Percentiles rank a stretch among this genome's conserved stretches.
Evolutionary conservation across 179 eudicot genomes (phyloP).

Genomic region (Heliamphora pulchella): DNA sequence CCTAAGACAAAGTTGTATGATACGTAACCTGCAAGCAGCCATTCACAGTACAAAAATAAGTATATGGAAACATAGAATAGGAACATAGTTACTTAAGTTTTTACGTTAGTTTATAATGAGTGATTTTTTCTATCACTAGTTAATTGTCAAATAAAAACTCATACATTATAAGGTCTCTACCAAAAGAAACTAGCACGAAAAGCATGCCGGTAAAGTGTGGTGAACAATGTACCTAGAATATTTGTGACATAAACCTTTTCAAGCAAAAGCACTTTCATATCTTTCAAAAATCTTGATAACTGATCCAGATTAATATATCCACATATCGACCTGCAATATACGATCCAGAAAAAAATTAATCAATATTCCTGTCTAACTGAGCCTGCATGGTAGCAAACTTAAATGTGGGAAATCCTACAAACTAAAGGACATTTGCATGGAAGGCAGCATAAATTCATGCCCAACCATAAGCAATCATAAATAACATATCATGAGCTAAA

Average conservation of each 20-base stretch:
- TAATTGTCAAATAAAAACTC: background rate
- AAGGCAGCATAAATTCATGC: conserved; percentile 3
- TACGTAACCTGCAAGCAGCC: conserved; percentile 56
- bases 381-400: background rate
- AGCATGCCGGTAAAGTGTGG: background rate
- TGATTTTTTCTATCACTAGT: background rate
- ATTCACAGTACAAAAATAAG: background rate
- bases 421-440: background rate
- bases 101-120: background rate
- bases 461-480: background rate
- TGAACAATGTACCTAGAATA: conserved; percentile 59
- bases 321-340: conserved; percentile 34
- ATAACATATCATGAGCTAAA: background rate
- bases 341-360: conserved; percentile 5
- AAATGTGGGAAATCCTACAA: background rate
- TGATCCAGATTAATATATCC: conserved; percentile 25
- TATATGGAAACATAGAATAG: background rate
- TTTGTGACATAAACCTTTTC: conserved; percentile 73
- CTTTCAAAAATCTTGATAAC: conserved; percentile 44
- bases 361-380: conserved; percentile 1
- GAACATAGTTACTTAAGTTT: background rate
- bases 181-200: background rate
- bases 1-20: conserved; percentile 93
- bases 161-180: background rate
- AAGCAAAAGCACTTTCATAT: conserved; percentile 60